Percentiles rank a stretch among this genome's conserved stretches.
These are phyloP conservation scores for Kluyveromyces lactis DNA, from an alignment of 805 yeast genomes.

Conservation along the genomic window DNA sequence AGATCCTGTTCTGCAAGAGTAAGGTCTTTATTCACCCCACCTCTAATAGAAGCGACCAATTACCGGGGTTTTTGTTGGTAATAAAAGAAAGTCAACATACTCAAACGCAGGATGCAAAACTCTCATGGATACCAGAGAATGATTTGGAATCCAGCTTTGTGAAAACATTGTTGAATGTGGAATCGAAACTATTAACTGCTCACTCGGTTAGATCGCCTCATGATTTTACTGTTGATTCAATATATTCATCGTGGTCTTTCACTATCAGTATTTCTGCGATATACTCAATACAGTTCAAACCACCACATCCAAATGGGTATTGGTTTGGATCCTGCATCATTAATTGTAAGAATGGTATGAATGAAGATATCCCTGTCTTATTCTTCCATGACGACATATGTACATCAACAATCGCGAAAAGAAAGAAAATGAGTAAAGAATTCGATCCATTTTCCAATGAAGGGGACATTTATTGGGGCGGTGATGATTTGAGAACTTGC, in stretches of 20 bases:
- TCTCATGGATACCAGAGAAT: constrained; percentile 23
- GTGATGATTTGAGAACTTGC: constrained; percentile 58
- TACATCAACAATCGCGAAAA: constrained; percentile 61
- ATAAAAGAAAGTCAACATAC: constrained; percentile 36
- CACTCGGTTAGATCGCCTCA: constrained; percentile 18
- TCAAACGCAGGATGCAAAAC: constrained; percentile 34
- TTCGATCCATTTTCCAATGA: constrained; percentile 67
- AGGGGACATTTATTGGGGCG: constrained; percentile 80
- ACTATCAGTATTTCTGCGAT: constrained; percentile 47
- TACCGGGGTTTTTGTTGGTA: constrained; percentile 68
- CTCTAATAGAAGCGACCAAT: constrained; percentile 60
- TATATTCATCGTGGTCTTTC: constrained; percentile 52
- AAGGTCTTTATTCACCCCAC: constrained; percentile 84
- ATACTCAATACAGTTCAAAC: constrained; percentile 75
- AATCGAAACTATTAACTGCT: constrained; percentile 43
- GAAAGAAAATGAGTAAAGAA: constrained; percentile 47
- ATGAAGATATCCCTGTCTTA: constrained; percentile 64
- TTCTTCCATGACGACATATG: constrained; percentile 91
- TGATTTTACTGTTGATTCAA: constrained; percentile 7
- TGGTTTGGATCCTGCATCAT: constrained; percentile 87
- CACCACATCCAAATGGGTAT: constrained; percentile 70
- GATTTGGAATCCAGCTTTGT: constrained; percentile 10
- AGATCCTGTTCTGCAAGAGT: constrained; percentile 41
- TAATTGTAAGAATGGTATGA: constrained; percentile 44
- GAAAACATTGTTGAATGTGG: constrained; percentile 13